Base-by-base conservation (phyloP, 495 filamentous ascomycete species). In the Astrothelium macrocarpum region DNA sequence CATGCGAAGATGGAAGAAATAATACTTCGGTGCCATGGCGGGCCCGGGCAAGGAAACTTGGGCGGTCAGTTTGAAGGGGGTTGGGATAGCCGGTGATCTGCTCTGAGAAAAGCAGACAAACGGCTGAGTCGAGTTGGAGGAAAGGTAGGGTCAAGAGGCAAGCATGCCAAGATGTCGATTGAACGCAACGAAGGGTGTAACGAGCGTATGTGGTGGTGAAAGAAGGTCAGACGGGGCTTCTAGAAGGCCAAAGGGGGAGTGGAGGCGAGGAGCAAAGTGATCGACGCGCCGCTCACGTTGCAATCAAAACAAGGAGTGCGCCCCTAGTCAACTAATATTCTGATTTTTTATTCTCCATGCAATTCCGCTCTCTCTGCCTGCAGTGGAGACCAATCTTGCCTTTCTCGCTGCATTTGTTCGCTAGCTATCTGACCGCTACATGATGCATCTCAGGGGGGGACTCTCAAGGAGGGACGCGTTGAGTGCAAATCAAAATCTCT, bases 141-240 rank as follows among this genome's bases (percentile, higher is more conserved):
- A 16, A 49, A 49, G n/a, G 23, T 20, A 16, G 10, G 45, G 45
- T 49, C 45, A n/a, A 5, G 45, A 20, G n/a, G n/a, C n/a, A n/a
- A n/a, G n/a, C n/a, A n/a, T n/a, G n/a, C n/a, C n/a, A n/a, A n/a
- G n/a, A n/a, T n/a, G n/a, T n/a, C n/a, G n/a, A n/a, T n/a, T n/a
- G n/a, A n/a, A n/a, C n/a, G n/a, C n/a, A n/a, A n/a, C n/a, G n/a
- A n/a, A n/a, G n/a, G n/a, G n/a, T n/a, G 25, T 56, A 56, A 56
- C 49, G 49, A 56, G 25, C 16, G 45, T 49, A 25, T 9, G 49
- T 29, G 49, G 49, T 56, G 49, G 49, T 56, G 49, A 29, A 29
- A 56, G 49, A 56, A 56, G 49, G 49, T 56, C 49, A 56, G 49
- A 56, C 25, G 23, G 49, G 20, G 23, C 49, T 56, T 56, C 49